A percentile compares a stretch with the other conserved stretches of the same genome.
phyloP scores from a whole-genome alignment of 106 monocot species.

The Phalaenopsis aphrodite region DNA sequence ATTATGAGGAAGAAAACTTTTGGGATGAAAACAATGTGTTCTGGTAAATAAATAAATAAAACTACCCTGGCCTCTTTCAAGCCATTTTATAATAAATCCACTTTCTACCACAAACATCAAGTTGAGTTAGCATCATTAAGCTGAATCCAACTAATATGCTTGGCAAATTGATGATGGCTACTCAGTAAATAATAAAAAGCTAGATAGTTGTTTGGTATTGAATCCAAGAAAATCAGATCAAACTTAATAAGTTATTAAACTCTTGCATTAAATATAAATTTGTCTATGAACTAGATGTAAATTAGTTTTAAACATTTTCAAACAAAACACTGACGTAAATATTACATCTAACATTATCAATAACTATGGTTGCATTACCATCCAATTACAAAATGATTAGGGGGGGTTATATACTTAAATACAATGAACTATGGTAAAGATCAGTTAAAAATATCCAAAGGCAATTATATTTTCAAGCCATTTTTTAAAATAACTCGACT shows the following conservation, averaged over 20 bases:
- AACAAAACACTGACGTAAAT: neutral
- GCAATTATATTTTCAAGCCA: neutral
- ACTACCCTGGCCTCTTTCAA: no score
- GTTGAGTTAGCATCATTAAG: neutral
- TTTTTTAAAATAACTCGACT: neutral
- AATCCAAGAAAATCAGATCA: neutral
- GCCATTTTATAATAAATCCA: no score
- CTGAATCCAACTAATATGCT: no score
- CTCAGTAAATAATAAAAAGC: neutral
- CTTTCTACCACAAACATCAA: no score
- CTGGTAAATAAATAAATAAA: no score
- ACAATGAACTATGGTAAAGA: neutral
- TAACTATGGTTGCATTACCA: neutral
- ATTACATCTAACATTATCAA: neutral
- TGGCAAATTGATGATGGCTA: no score
- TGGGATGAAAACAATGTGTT: no score
- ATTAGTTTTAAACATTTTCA: neutral
- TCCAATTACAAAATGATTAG: neutral
- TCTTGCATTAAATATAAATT: neutral
- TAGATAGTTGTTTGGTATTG: neutral
- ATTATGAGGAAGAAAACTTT: no score
- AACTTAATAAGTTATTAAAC: neutral
- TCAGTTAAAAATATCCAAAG: neutral
- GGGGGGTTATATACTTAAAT: neutral
- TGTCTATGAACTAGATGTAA: neutral